phyloP scores from a whole-genome alignment of 2,329 filamentous ascomycete genomes.

The Colletotrichum aenigma region DNA sequence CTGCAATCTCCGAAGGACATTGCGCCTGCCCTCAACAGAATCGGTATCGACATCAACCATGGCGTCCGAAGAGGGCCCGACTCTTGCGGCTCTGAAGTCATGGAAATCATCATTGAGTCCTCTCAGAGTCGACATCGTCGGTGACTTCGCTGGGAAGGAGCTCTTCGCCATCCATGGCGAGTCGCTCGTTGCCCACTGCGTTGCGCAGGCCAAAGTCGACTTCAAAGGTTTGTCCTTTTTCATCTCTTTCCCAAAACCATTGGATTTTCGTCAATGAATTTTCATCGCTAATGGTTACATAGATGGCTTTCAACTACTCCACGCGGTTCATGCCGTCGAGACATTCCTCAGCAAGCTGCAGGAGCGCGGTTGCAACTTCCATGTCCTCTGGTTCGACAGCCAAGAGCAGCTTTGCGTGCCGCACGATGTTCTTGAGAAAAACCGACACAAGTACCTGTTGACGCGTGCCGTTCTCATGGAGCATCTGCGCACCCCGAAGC shows the following conservation, averaged over 20 bases:
- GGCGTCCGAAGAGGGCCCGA: not conserved
- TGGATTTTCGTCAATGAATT: accelerated
- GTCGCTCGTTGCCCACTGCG: conserved; percentile 68
- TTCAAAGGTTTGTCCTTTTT: conserved; percentile 48
- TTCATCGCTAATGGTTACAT: not conserved
- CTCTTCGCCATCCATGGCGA: conserved; percentile 77
- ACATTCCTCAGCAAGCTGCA: conserved; percentile 64
- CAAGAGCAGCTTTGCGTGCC: conserved; percentile 63
- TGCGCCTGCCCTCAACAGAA: not conserved
- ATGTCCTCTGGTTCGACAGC: conserved; percentile 70
- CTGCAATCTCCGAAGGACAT: not conserved
- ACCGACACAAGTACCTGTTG: conserved; percentile 59
- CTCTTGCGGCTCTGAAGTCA: not conserved
- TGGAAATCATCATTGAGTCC: conserved; percentile 21
- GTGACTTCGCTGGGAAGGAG: conserved; percentile 77
- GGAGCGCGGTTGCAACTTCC: conserved; percentile 71
- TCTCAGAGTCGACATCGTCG: conserved; percentile 66
- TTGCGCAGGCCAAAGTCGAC: conserved; percentile 67
- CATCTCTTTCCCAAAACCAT: not conserved
- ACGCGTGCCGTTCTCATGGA: conserved; percentile 67
- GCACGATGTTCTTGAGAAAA: conserved; percentile 28
- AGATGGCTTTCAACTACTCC: conserved; percentile 73
- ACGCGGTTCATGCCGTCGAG: conserved; percentile 73
- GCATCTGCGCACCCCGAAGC: conserved; percentile 51
- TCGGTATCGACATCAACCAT: not conserved